Conservation (phyloP, 2,329 filamentous ascomycete species). For the Penicillium sp. region DNA sequence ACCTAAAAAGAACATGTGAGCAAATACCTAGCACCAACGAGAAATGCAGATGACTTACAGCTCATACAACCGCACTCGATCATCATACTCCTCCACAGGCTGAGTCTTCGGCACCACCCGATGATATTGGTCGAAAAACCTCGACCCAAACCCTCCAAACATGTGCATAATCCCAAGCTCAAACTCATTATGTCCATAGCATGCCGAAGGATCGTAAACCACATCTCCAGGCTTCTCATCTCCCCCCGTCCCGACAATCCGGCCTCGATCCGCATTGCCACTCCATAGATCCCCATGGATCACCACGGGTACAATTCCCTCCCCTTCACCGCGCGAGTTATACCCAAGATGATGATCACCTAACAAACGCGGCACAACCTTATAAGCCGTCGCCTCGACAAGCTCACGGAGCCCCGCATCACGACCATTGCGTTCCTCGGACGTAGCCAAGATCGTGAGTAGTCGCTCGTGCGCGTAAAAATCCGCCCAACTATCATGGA, state of each 20-base stretch:
- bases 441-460: constrained; percentile 55
- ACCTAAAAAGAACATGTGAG: constrained; percentile 50
- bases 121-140: constrained; percentile 74
- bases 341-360: constrained; percentile 59
- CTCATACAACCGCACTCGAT: constrained; percentile 75
- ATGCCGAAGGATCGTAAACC: constrained; percentile 73
- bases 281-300: constrained; percentile 93
- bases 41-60: constrained; percentile 52
- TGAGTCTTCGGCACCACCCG: constrained; percentile 69
- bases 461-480: constrained; percentile 78
- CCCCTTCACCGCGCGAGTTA: constrained; percentile 37
- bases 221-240: constrained; percentile 60
- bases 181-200: constrained; percentile 83
- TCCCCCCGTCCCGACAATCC: constrained; percentile 47
- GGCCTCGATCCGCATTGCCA: constrained; percentile 68
- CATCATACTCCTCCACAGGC: constrained; percentile 75
- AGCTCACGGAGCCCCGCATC: constrained; percentile 58
- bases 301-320: constrained; percentile 66
- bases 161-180: constrained; percentile 92
- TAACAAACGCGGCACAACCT: constrained; percentile 71
- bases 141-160: constrained; percentile 78
- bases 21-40: too few species aligned
- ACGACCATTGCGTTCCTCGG: constrained; percentile 55
- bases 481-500: constrained; percentile 67
- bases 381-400: constrained; percentile 58